Conservation (phyloP, 257 asterid genomes). For the Solanum acaule region DNA sequence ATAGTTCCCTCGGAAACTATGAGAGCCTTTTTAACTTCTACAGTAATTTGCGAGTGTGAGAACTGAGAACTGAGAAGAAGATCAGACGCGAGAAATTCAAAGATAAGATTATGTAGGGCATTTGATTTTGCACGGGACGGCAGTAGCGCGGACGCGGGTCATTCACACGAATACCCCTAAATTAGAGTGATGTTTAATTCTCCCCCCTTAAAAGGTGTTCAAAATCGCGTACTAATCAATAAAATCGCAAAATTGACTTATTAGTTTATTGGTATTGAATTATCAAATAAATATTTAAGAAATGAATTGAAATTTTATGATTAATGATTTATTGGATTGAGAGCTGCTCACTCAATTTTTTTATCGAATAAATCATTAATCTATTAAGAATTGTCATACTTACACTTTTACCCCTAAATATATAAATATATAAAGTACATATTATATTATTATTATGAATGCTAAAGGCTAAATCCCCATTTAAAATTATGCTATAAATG, state of each 20-base stretch:
- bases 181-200: background rate
- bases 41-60: background rate
- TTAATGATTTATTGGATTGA: too few relatives aligned
- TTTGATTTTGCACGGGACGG: background rate
- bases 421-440: too few relatives aligned
- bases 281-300: too few relatives aligned
- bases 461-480: background rate
- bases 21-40: background rate
- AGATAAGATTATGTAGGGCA: background rate
- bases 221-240: too few relatives aligned
- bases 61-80: background rate
- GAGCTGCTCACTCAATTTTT: too few relatives aligned
- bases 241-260: too few relatives aligned
- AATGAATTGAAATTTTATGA: too few relatives aligned
- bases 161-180: background rate
- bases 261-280: too few relatives aligned
- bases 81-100: background rate
- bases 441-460: background rate
- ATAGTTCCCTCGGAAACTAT: background rate
- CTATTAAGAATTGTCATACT: too few relatives aligned
- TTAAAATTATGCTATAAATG: background rate
- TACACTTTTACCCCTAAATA: too few relatives aligned
- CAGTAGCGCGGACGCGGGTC: background rate
- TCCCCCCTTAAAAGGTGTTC: background rate
- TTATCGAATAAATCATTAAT: too few relatives aligned